Evolutionary conservation across 2,329 filamentous ascomycete genomes (phyloP), one percentile per base, ranked within the genome.

Genomic region (Trichophyton verrucosum): DNA sequence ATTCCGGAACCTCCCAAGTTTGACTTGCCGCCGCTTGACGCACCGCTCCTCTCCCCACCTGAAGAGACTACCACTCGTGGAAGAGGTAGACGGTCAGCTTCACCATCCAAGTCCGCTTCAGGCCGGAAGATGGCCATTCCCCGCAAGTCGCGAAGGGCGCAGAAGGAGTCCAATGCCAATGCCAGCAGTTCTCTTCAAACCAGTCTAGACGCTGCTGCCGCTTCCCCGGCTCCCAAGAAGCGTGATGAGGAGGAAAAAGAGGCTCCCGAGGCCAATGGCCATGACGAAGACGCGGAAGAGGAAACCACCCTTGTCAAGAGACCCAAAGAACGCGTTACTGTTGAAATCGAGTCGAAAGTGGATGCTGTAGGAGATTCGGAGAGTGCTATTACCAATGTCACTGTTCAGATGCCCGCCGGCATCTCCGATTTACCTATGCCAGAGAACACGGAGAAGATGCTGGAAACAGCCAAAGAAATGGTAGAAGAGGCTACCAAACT

Each of bases 401-500:
- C 87, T 64, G 79, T 94, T 9, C 87, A 94, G 65, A 80, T 94
- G 69, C 88, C 91, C 3, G 80, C 83, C 8, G 82, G 81, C 59
- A 77, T 80, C 53, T 78, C 83, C 0, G 83, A 89, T 63, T 80
- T 91, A 7, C 86, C 88, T 0, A 82, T 85, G 11, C 85, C 89
- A 0, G 87, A 91, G 65, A 88, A 94, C 68, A 86, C 91, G 1
- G 82, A 87, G 61, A 82, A 86, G 60, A 91, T 96, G 87, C 86
- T 97, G 62, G 86, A 86, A 30, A 85, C 89, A 68, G 94, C 94
- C 36, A 90, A 87, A 76, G 83, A 86, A 66, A 96, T 96, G 89
- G 91, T 96, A 3, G 82, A 87, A 64, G 85, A 85, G 65, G 86
- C 86, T 36, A 79, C 85, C 60, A 78, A 76, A 65, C 69, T 70